Percentiles rank a stretch among this genome's conserved stretches.
These are phyloP conservation scores for Sutorius australiensis DNA, from an alignment of 768 basidiomycete species.

Conservation along the genomic window DNA sequence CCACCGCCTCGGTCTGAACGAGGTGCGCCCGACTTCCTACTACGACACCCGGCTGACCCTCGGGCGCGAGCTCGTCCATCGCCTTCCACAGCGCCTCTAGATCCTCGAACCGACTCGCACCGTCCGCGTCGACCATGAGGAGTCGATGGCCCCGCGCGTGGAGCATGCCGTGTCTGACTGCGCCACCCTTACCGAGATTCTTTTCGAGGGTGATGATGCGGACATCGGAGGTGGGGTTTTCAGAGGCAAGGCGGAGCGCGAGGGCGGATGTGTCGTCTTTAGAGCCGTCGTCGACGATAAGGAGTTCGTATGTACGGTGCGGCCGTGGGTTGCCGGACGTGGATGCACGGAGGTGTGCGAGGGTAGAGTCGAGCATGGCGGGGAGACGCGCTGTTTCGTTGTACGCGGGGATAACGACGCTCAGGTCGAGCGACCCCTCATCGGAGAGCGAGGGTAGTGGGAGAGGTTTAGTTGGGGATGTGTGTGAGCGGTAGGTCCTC, in stretches of 20 bases:
- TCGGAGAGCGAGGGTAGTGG: conserved; percentile 57
- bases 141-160: conserved; percentile 72
- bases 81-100: conserved; percentile 72
- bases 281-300: conserved; percentile 91
- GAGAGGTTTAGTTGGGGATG: conserved; percentile 49
- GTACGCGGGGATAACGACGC: conserved; percentile 86
- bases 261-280: conserved; percentile 65
- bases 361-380: conserved; percentile 73
- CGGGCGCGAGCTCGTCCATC: conserved; percentile 59
- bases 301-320: conserved; percentile 57
- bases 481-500: conserved; percentile 58
- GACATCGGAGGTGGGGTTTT: conserved; percentile 58
- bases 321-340: neutral
- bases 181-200: conserved; percentile 92
- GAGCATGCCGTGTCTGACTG: conserved; percentile 88
- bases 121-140: conserved; percentile 94
- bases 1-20: conserved; percentile 88
- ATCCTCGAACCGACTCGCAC: conserved; percentile 85
- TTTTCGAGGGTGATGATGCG: conserved; percentile 71
- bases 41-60: conserved; percentile 55
- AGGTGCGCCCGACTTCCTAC: conserved; percentile 93
- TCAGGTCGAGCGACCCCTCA: conserved; percentile 61
- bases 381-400: conserved; percentile 86
- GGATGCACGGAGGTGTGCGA: conserved; percentile 55
- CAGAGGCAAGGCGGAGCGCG: conserved; percentile 61